Percentiles rank a stretch among this genome's conserved stretches.
Evolutionary conservation across 176 grass and related monocot species (phyloP).

Genomic region (Rhynchospora breviuscula): DNA sequence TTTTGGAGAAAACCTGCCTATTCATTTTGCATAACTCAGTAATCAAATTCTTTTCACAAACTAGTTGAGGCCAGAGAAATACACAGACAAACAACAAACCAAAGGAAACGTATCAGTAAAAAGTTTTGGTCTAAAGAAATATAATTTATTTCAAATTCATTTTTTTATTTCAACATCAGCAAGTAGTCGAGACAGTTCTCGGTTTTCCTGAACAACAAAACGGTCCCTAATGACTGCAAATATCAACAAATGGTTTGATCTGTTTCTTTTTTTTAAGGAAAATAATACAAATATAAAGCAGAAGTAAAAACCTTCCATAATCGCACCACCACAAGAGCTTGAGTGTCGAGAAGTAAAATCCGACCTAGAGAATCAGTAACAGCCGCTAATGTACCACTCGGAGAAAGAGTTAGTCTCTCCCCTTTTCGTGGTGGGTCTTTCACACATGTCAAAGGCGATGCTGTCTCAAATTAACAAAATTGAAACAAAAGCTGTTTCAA

Average conservation of each 20-base stretch:
- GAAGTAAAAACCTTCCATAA: conserved; percentile 75
- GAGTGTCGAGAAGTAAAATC: conserved; percentile 81
- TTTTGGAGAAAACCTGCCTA: neutral
- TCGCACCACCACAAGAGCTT: conserved; percentile 84
- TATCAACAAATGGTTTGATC: neutral
- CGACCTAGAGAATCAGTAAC: conserved; percentile 97
- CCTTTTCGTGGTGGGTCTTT: conserved; percentile 89
- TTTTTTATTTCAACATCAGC: neutral
- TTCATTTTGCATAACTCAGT: neutral
- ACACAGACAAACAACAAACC: neutral
- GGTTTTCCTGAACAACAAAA: neutral
- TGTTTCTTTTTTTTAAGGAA: neutral
- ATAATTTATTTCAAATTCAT: neutral
- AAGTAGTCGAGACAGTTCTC: too few species aligned
- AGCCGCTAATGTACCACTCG: conserved; percentile 81
- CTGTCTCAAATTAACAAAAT: conserved; percentile 40
- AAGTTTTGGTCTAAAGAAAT: neutral
- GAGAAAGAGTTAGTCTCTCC: conserved; percentile 78
- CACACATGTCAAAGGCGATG: conserved; percentile 74
- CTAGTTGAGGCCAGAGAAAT: neutral
- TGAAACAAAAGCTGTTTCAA: conserved; percentile 15
- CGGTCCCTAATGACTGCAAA: neutral
- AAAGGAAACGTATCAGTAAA: neutral
- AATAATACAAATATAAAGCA: neutral
- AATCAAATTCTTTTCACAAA: neutral